Conservation (phyloP, 257 asterid species). For the Schizonepeta tenuifolia region DNA sequence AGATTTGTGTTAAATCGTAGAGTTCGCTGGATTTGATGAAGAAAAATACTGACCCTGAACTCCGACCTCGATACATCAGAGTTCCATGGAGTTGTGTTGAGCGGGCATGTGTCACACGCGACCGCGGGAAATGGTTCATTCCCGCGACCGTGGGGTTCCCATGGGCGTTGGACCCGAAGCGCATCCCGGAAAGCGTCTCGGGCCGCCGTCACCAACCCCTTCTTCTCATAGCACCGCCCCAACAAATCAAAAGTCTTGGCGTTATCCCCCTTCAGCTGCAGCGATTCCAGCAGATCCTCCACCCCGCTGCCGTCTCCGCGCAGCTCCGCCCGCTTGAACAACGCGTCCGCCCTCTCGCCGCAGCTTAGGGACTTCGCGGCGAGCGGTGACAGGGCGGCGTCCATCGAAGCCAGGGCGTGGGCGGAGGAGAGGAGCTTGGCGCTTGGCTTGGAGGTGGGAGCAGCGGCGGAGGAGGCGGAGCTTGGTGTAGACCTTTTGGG, state of each 20-base stretch:
- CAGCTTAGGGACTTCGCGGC: constrained; percentile 50
- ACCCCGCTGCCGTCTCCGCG: constrained; percentile 46
- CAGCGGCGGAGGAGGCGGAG: constrained; percentile 49
- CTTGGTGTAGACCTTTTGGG: constrained; percentile 60
- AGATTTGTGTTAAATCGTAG: too few relatives aligned
- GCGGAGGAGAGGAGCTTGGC: constrained; percentile 57
- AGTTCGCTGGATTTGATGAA: too few relatives aligned
- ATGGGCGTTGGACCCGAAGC: constrained; percentile 45
- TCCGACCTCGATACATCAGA: too few relatives aligned
- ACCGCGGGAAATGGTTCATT: too few relatives aligned
- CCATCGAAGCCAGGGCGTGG: constrained; percentile 54
- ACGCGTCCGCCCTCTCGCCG: constrained; percentile 63
- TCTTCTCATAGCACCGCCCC: constrained; percentile 69
- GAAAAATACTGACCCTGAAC: too few relatives aligned
- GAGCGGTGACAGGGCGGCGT: constrained; percentile 63
- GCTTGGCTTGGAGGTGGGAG: constrained; percentile 58
- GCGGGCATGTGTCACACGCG: too few relatives aligned
- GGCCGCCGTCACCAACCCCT: constrained; percentile 56
- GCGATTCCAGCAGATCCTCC: constrained; percentile 61
- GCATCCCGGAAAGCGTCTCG: constrained; percentile 55
- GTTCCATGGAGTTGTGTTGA: too few relatives aligned
- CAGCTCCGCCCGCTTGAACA: constrained; percentile 72
- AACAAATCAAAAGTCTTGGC: constrained; percentile 54
- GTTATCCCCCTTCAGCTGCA: constrained; percentile 51
- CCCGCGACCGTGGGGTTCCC: too few relatives aligned